These are phyloP conservation scores for Fraxinus platypoda DNA, from an alignment of 305 asterid genomes.

Conservation along the genomic window DNA sequence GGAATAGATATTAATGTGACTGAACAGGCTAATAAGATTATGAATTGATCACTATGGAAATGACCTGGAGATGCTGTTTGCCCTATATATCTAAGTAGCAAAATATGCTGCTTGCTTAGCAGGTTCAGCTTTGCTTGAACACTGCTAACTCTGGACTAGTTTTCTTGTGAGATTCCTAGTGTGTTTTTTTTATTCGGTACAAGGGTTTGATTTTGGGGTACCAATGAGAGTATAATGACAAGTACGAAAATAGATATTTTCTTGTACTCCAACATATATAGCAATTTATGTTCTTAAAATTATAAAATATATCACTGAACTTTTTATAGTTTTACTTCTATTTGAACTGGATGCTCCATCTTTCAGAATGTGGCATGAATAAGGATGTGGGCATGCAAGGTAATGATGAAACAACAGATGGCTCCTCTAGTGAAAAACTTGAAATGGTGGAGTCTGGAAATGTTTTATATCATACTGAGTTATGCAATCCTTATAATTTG, in stretches of 20 bases:
- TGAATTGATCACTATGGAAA: background rate
- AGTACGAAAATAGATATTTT: background rate
- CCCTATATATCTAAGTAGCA: too few relatives aligned
- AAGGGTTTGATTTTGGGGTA: too few relatives aligned
- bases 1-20: background rate
- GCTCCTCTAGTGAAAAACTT: slow-evolving; percentile 31
- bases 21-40: background rate
- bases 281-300: background rate
- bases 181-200: too few relatives aligned
- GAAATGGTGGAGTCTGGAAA: slow-evolving; percentile 29
- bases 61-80: background rate
- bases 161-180: too few relatives aligned
- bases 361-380: slow-evolving; percentile 39
- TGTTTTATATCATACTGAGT: slow-evolving; percentile 31
- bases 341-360: slow-evolving; percentile 24
- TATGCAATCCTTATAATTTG: slow-evolving; percentile 36
- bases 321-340: slow-evolving; percentile 7
- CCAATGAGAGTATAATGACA: background rate
- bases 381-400: slow-evolving; percentile 38
- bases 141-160: too few relatives aligned
- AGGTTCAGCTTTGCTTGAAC: too few relatives aligned
- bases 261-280: background rate
- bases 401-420: slow-evolving; percentile 30
- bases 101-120: too few relatives aligned
- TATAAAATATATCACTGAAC: background rate